A percentile compares a stretch with the other conserved stretches of the same genome.
Evolutionary conservation across 1,139 yeast genomes (phyloP).

Genomic region (Debaryomycetaceae sp.): DNA sequence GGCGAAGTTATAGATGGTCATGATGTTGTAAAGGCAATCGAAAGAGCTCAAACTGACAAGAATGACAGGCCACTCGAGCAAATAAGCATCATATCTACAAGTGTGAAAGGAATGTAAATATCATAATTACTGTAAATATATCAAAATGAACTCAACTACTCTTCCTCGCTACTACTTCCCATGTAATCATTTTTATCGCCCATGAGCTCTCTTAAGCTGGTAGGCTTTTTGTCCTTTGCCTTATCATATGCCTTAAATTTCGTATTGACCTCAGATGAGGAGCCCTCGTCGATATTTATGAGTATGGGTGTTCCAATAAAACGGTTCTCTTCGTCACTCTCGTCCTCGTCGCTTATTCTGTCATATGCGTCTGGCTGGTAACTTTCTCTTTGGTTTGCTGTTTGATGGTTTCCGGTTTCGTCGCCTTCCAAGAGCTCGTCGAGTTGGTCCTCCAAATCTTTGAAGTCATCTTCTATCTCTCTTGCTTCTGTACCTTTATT

Average conservation of each 20-base stretch:
- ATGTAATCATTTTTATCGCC: constrained; percentile 21
- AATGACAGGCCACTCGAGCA: constrained; percentile 18
- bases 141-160: constrained; percentile 11
- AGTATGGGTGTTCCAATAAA: constrained; percentile 15
- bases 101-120: background rate
- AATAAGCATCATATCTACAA: constrained; percentile 6
- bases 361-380: background rate
- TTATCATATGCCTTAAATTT: background rate
- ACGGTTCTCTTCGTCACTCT: constrained; percentile 24
- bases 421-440: constrained; percentile 34
- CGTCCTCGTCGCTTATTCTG: constrained; percentile 16
- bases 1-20: constrained; percentile 27
- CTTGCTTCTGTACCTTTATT: background rate
- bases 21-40: constrained; percentile 24
- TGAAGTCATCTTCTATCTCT: constrained; percentile 40
- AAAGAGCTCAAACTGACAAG: constrained; percentile 19
- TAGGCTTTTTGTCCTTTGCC: constrained; percentile 23
- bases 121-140: background rate
- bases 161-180: constrained; percentile 38
- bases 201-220: constrained; percentile 38
- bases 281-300: constrained; percentile 22
- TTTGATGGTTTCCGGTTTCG: background rate
- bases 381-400: background rate
- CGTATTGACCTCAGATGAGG: constrained; percentile 1
- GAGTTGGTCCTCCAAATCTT: constrained; percentile 43